These are phyloP conservation scores for Apophysomyces sp. DNA, from an alignment of 371 early-diverging fungal species.

Conservation along the genomic window DNA sequence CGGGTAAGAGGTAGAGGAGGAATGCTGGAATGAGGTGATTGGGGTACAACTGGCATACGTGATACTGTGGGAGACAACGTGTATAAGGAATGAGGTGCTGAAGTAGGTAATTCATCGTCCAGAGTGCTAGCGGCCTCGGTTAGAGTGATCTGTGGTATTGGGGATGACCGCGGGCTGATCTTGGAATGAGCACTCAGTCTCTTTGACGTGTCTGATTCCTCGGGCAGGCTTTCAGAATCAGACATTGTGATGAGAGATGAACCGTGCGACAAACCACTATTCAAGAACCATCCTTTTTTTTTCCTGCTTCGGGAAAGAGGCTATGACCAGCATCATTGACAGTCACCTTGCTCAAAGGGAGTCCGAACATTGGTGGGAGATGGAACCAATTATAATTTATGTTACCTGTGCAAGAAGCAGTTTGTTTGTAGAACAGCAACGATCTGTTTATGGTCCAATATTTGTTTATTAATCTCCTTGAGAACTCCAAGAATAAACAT, in stretches of 20 bases:
- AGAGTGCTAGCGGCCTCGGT: constrained; percentile 20
- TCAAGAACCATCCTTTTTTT: neutral
- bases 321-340: neutral
- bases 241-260: constrained; percentile 12
- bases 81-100: constrained; percentile 14
- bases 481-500: neutral
- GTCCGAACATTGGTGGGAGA: neutral
- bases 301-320: neutral
- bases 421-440: no score
- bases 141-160: constrained; percentile 41
- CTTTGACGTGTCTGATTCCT: constrained; percentile 4
- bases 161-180: constrained; percentile 1
- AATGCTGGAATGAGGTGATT: neutral
- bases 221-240: constrained; percentile 17
- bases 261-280: neutral
- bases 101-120: neutral
- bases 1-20: constrained; percentile 46
- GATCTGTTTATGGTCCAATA: no score
- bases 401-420: no score
- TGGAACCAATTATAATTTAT: neutral
- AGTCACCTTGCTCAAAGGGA: neutral
- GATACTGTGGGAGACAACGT: constrained; percentile 6
- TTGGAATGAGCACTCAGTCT: neutral
- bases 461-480: no score
- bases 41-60: neutral